Percentiles rank a stretch among this genome's conserved stretches.
phyloP scores from a whole-genome alignment of 179 eudicot species.

The Amaranthus tricolor region DNA sequence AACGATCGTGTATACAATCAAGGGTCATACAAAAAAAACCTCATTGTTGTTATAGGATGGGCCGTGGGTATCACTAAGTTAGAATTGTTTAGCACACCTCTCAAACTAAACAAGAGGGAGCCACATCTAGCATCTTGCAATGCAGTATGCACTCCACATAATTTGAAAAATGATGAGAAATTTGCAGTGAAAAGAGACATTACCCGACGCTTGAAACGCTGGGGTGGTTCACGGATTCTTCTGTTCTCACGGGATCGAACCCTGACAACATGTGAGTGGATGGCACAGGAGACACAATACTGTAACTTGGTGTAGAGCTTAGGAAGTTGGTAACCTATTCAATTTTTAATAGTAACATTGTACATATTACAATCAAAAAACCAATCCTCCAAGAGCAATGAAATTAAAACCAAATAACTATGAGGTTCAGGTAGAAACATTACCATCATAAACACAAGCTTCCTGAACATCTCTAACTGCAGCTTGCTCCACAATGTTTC shows the following conservation, averaged over 20 bases:
- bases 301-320: constrained; percentile 86
- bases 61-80: no score
- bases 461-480: constrained; percentile 85
- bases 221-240: constrained; percentile 88
- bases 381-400: not conserved
- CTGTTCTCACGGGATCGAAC: constrained; percentile 68
- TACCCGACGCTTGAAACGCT: constrained; percentile 41
- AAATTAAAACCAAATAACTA: not conserved
- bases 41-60: no score
- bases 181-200: not conserved
- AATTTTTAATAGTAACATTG: not conserved
- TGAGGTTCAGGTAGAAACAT: not conserved
- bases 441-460: constrained; percentile 68
- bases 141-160: no score
- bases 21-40: no score
- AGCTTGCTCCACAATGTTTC: constrained; percentile 90
- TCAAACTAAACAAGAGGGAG: no score
- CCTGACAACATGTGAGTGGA: constrained; percentile 86
- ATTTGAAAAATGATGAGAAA: not conserved
- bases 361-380: not conserved
- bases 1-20: no score
- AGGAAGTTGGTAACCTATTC: constrained; percentile 63
- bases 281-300: constrained; percentile 87
- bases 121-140: no score
- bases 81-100: no score